Base-by-base conservation (phyloP, 495 filamentous ascomycete species). In the Halenospora varia region DNA sequence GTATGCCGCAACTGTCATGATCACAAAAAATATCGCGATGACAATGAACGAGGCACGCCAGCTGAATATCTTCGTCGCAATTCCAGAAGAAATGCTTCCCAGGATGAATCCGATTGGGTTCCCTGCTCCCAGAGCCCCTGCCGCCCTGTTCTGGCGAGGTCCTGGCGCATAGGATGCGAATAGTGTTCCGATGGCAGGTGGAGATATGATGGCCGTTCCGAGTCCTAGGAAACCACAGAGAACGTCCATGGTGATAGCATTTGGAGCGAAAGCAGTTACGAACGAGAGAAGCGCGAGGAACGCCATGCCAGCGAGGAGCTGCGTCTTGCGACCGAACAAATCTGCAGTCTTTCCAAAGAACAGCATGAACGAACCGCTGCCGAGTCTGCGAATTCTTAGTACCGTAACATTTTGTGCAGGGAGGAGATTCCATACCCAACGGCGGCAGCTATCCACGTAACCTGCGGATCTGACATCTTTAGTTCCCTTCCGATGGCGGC, bases 331-430 rank as follows among this genome's bases (percentile, higher is more conserved):
- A 52, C 82, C 82, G 53, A 86, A 76, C 56, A 84, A 68, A 49
- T 87, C 84, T 23, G 84, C 79, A 24, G 86, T 66, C 60, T 81
- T 79, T 19, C 82, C 84, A 57, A 86, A 86, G 60, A 83, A 78
- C 6, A 87, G 69, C 15, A 86, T 69, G 53, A 86, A 81, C 4
- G 82, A 75, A 26, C 84, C 83, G 29, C 79, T 80, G 17, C 75
- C 79, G 10, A 86, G 68, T 25, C 75, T 79, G 40, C 24, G 2
- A 35, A 39, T 3, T 23, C 41, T 42, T 29, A 26, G 23, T 8
- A 29, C 20, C 20, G 9, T 11, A 19, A 25, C 8, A 22, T 17
- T 44, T 18, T 35, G 11, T 10, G 2, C 1, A 15, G 11, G 9
- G 18, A 10, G 6, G 35, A 18, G 25, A 2, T 20, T 18, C 70